A percentile compares a stretch with the other conserved stretches of the same genome.
Conservation (phyloP, 1,139 yeast genomes). For the Lodderomyces beijingensis region DNA sequence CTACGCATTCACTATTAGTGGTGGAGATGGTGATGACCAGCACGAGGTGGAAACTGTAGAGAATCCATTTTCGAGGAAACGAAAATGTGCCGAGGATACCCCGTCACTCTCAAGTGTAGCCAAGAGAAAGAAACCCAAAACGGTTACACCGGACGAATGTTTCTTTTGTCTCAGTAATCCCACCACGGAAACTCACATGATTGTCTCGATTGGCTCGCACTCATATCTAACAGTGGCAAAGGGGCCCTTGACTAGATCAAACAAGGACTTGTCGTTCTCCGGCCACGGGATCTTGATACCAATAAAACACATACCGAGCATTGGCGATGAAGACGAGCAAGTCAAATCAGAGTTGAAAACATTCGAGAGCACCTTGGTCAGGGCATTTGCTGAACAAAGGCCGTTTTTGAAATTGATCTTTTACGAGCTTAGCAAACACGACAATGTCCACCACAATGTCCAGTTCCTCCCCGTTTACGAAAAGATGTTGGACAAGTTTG, state of each 20-base stretch:
- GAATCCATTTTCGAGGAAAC: slow-evolving; percentile 35
- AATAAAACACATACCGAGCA: slow-evolving; percentile 62
- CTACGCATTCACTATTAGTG: slow-evolving; percentile 53
- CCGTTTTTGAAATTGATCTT: slow-evolving; percentile 45
- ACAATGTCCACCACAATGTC: slow-evolving; percentile 61
- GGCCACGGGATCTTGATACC: slow-evolving; percentile 89
- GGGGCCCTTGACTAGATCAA: slow-evolving; percentile 71
- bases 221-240: slow-evolving; percentile 77
- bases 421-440: slow-evolving; percentile 56
- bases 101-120: slow-evolving; percentile 3
- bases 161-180: slow-evolving; percentile 86
- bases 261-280: slow-evolving; percentile 47
- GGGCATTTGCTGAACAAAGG: slow-evolving; percentile 36
- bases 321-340: slow-evolving; percentile 2
- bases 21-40: neutral
- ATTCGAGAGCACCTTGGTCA: slow-evolving; percentile 42
- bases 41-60: slow-evolving; percentile 16
- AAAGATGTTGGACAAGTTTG: slow-evolving; percentile 33
- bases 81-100: slow-evolving; percentile 12
- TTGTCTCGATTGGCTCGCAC: slow-evolving; percentile 65
- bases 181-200: slow-evolving; percentile 72
- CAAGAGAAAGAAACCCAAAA: slow-evolving; percentile 21
- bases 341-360: slow-evolving; percentile 16
- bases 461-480: slow-evolving; percentile 60
- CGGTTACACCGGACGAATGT: slow-evolving; percentile 55